Percentiles rank a stretch among this genome's conserved stretches.
phyloP scores from a whole-genome alignment of 768 basidiomycete genomes.

The Lentinula sp. region DNA sequence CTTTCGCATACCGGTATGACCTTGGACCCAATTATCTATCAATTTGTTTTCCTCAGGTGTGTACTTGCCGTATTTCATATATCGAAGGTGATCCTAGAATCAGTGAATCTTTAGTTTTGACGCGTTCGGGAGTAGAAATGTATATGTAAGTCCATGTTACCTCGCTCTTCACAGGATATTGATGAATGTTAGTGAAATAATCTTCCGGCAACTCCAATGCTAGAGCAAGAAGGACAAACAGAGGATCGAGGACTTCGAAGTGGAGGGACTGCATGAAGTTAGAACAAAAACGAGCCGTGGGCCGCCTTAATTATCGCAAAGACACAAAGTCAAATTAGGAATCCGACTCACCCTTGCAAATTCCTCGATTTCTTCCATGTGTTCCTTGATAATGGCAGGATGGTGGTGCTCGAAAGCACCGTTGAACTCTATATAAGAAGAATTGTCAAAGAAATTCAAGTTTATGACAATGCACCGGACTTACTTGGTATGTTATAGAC shows the following conservation, averaged over 20 bases:
- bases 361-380: conserved; percentile 36
- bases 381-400: conserved; percentile 29
- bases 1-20: conserved; percentile 34
- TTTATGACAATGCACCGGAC: conserved; percentile 9
- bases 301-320: no score
- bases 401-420: conserved; percentile 33
- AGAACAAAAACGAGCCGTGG: neutral
- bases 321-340: no score
- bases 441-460: no score
- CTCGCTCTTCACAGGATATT: conserved; percentile 40
- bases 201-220: conserved; percentile 49
- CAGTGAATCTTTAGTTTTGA: neutral
- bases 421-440: conserved; percentile 30
- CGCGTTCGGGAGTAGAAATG: neutral
- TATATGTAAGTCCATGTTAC: conserved; percentile 12
- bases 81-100: conserved; percentile 36
- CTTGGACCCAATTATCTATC: conserved; percentile 29
- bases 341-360: conserved; percentile 28
- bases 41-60: conserved; percentile 32
- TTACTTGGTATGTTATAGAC: conserved; percentile 46
- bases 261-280: conserved; percentile 27
- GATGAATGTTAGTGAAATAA: conserved; percentile 39
- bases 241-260: conserved; percentile 38
- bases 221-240: conserved; percentile 39
- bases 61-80: conserved; percentile 50